phyloP scores from a whole-genome alignment of 2,329 filamentous ascomycete genomes.

The Cercospora nicotianae region DNA sequence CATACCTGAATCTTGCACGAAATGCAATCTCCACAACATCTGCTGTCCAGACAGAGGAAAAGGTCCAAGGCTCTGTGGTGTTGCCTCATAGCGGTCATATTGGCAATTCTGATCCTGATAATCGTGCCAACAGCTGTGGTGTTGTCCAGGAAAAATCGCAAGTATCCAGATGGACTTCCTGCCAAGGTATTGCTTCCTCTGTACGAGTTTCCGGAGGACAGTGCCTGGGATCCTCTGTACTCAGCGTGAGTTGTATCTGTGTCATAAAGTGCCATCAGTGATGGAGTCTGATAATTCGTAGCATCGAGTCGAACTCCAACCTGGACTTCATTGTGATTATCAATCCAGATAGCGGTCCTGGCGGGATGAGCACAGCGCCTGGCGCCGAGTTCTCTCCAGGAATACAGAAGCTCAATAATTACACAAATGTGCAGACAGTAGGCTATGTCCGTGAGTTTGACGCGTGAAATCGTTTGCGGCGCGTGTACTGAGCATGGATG shows the following conservation, averaged over 20 bases:
- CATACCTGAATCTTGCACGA: neutral
- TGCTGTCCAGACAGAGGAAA: neutral
- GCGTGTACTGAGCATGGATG: neutral
- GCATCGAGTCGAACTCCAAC: slow-evolving; percentile 16
- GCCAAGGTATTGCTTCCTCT: slow-evolving; percentile 24
- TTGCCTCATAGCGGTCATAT: neutral
- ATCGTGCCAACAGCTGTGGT: slow-evolving; percentile 24
- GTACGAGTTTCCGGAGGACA: slow-evolving; percentile 24
- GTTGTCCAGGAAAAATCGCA: slow-evolving; percentile 7
- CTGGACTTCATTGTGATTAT: slow-evolving; percentile 28
- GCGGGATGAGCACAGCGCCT: slow-evolving; percentile 12
- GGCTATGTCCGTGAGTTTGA: slow-evolving; percentile 29
- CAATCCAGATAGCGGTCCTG: slow-evolving; percentile 31
- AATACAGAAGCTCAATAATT: slow-evolving; percentile 30
- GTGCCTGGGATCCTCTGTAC: slow-evolving; percentile 26
- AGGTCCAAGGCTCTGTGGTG: slow-evolving; percentile 10
- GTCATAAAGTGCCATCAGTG: neutral
- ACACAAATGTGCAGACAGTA: slow-evolving; percentile 32
- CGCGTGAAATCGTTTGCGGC: slow-evolving; percentile 5
- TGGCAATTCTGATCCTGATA: slow-evolving; percentile 18
- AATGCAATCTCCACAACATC: slow-evolving; percentile 7
- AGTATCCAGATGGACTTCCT: slow-evolving; percentile 14
- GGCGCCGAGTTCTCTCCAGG: slow-evolving; percentile 26
- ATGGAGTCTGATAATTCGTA: slow-evolving; percentile 15
- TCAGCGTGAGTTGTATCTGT: slow-evolving; percentile 19